Conservation (phyloP, 192 early-diverging fungal genomes). For the Backusella sp. region DNA sequence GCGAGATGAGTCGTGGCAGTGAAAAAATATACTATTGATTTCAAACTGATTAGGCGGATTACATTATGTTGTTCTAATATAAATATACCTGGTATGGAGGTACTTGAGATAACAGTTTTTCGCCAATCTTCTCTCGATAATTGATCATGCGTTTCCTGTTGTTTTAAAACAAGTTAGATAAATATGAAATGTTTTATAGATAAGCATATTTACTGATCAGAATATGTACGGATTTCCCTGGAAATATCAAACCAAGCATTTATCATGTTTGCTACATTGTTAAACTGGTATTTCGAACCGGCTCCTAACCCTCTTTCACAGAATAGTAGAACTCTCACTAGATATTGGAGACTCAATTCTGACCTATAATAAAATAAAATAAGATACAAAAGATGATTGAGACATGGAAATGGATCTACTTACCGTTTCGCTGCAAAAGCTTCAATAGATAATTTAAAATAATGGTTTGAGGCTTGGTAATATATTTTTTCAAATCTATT, state of each 20-base stretch:
- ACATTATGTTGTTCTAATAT: not conserved
- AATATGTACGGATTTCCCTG: conserved; percentile 33
- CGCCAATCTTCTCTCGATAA: not conserved
- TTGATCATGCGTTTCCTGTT: not conserved
- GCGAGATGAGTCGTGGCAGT: conserved; percentile 8
- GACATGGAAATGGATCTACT: not conserved
- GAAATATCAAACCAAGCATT: conserved; percentile 80
- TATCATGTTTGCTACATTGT: conserved; percentile 80
- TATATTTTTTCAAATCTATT: not conserved
- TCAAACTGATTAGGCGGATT: not conserved
- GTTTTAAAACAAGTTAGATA: not conserved
- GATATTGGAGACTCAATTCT: not conserved
- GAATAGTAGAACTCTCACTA: not conserved
- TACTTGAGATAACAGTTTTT: not conserved
- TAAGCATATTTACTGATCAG: not conserved
- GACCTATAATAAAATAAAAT: not conserved
- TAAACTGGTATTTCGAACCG: conserved; percentile 80
- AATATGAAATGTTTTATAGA: not conserved
- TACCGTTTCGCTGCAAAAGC: not conserved
- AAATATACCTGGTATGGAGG: not conserved
- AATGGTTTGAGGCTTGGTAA: not conserved
- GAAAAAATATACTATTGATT: not conserved
- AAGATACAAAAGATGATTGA: not conserved
- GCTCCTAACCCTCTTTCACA: conserved; percentile 49
- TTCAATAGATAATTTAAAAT: not conserved